phyloP scores from a whole-genome alignment of 2,329 filamentous ascomycete genomes.

The Penicillium freii region DNA sequence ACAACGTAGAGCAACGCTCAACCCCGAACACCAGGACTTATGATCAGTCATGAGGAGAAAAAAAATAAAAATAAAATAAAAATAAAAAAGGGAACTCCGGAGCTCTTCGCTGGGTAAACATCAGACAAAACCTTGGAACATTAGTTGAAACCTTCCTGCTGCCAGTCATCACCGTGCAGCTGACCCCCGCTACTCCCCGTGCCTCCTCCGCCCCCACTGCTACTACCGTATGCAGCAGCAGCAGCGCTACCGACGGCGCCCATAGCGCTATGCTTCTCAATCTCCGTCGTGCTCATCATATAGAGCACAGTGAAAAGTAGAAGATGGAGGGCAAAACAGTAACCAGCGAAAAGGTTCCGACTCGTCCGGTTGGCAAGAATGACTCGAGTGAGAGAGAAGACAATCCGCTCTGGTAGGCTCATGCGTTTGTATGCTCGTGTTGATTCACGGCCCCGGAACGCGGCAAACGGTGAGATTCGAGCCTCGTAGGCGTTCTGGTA shows the following conservation, averaged over 20 bases:
- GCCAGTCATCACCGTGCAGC: slow-evolving; percentile 57
- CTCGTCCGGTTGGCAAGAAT: slow-evolving; percentile 87
- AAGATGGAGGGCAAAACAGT: slow-evolving; percentile 84
- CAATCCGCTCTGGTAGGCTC: slow-evolving; percentile 83
- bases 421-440: slow-evolving; percentile 88
- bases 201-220: slow-evolving; percentile 17
- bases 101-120: slow-evolving; percentile 19
- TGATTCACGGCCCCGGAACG: slow-evolving; percentile 90
- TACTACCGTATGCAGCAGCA: slow-evolving; percentile 37
- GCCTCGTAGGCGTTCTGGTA: slow-evolving; percentile 93
- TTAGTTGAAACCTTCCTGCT: slow-evolving; percentile 58
- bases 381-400: slow-evolving; percentile 87
- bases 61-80: not conserved
- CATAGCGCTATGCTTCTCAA: slow-evolving; percentile 60
- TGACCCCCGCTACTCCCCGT: slow-evolving; percentile 32
- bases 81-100: slow-evolving; percentile 13
- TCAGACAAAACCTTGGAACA: slow-evolving; percentile 1
- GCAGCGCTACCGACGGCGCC: slow-evolving; percentile 49
- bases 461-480: slow-evolving; percentile 92
- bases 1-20: not conserved
- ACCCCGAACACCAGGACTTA: slow-evolving; percentile 12
- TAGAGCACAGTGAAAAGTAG: slow-evolving; percentile 85
- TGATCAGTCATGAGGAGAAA: slow-evolving; percentile 8
- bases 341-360: slow-evolving; percentile 88
- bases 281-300: slow-evolving; percentile 70